Conservation (phyloP, 371 early-diverging fungal genomes). For the Mucor piriformis region DNA sequence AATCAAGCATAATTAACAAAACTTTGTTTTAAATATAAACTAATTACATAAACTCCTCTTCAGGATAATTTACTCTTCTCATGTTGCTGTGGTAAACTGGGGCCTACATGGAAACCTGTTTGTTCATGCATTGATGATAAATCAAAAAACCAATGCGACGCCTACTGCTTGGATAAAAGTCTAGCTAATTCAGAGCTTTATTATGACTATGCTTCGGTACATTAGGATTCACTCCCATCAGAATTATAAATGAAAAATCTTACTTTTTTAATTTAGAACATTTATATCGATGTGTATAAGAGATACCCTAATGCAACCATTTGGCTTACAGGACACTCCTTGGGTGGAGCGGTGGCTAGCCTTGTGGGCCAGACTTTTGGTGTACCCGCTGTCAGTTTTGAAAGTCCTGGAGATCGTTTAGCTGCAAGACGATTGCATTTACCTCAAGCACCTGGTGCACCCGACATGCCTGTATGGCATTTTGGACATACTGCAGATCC, state of each 20-base stretch:
- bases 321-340: slow-evolving; percentile 93
- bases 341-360: slow-evolving; percentile 87
- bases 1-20: slow-evolving; percentile 16
- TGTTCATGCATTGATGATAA: slow-evolving; percentile 78
- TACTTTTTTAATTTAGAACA: too few relatives aligned
- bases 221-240: too few relatives aligned
- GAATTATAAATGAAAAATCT: too few relatives aligned
- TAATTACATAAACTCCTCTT: too few relatives aligned
- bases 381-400: slow-evolving; percentile 85
- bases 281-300: slow-evolving; percentile 54
- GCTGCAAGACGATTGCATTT: slow-evolving; percentile 84
- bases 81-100: slow-evolving; percentile 94
- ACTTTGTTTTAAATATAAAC: too few relatives aligned
- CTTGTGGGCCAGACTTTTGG: slow-evolving; percentile 86
- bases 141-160: slow-evolving; percentile 60
- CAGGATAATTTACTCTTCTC: slow-evolving; percentile 94
- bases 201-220: slow-evolving; percentile 80
- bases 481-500: slow-evolving; percentile 94
- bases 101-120: slow-evolving; percentile 80
- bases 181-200: slow-evolving; percentile 73
- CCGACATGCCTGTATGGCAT: slow-evolving; percentile 83
- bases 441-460: slow-evolving; percentile 51
- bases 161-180: slow-evolving; percentile 64
- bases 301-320: slow-evolving; percentile 73
- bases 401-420: slow-evolving; percentile 86